Base-by-base conservation (phyloP, 2,329 filamentous ascomycete species). In the Diaporthe longicolla region DNA sequence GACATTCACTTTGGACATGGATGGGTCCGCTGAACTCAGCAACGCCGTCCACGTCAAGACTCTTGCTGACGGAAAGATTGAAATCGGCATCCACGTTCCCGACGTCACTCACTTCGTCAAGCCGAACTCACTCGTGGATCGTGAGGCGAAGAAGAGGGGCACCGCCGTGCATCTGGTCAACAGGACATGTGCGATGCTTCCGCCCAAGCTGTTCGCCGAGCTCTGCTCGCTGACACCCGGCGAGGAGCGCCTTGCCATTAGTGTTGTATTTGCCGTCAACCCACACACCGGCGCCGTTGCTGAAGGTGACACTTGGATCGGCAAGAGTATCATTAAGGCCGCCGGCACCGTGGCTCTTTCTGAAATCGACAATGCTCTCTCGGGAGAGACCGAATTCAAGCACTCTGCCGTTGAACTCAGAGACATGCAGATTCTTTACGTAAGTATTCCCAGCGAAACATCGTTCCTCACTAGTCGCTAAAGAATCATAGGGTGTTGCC, bases 71-170 rank as follows among this genome's bases (percentile, higher is more conserved):
- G 95, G 94, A 80, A 93, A 94, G 83, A 92, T 98, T 76, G 96
- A 99, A 82, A 93, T 99, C 78, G 97, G 95, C 85, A 91, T 98
- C 73, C 97, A 99, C 84, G 94, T 99, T 81, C 92, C 96, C 43
- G 97, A 99, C 83, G 93, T 98, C 78, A 93, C 97, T 75, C 95
- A 99, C 85, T 99, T 99, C 82, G 94, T 99, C 82, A 98, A 98
- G 89, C 89, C 93, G 63, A 97, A 97, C 86, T 98, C 95, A 21
- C 90, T 98, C 59, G 95, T 98, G 68, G 97, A 99, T 80, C 93
- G 97, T 61, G 97, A 99, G 85, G 97, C 97, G 15, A 98, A 97
- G 90, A 99, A 98, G 89, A 94, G 97, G 77, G 96, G 96, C 75
- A 98, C 95, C 73, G 95, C 95, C 48, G 97, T 99, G 32, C 97